phyloP scores from a whole-genome alignment of 2,329 filamentous ascomycete genomes.

The Trichoderma polysporum region DNA sequence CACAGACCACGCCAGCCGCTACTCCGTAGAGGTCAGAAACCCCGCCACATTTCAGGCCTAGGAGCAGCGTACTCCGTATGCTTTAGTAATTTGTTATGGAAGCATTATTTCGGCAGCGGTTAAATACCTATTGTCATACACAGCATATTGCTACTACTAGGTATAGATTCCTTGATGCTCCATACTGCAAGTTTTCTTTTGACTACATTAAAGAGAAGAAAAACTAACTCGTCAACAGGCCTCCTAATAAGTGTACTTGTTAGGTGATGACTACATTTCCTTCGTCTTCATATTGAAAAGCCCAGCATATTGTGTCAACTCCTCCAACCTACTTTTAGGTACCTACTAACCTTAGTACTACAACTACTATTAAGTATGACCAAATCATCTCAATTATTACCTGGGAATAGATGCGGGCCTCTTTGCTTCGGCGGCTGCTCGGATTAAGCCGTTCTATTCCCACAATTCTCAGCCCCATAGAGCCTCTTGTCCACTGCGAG shows the following conservation, averaged over 20 bases:
- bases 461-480: slow-evolving; percentile 27
- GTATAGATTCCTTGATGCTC: too few species aligned
- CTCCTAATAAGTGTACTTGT: not conserved
- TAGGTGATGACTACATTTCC: too few species aligned
- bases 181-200: too few species aligned
- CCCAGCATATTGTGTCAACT: not conserved
- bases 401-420: slow-evolving; percentile 26
- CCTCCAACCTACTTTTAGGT: not conserved
- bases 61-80: too few species aligned
- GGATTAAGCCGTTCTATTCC: slow-evolving; percentile 33
- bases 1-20: slow-evolving; percentile 17
- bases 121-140: not conserved
- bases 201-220: not conserved
- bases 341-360: not conserved
- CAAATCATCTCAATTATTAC: not conserved
- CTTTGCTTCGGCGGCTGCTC: slow-evolving; percentile 32
- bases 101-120: not conserved
- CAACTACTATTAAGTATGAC: not conserved
- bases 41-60: not conserved
- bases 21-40: not conserved
- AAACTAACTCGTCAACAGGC: not conserved
- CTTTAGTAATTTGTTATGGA: too few species aligned
- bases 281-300: not conserved
- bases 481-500: slow-evolving; percentile 41
- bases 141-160: too few species aligned